Conservation (phyloP, 306 rosid species). For the Carpinus viminea region DNA sequence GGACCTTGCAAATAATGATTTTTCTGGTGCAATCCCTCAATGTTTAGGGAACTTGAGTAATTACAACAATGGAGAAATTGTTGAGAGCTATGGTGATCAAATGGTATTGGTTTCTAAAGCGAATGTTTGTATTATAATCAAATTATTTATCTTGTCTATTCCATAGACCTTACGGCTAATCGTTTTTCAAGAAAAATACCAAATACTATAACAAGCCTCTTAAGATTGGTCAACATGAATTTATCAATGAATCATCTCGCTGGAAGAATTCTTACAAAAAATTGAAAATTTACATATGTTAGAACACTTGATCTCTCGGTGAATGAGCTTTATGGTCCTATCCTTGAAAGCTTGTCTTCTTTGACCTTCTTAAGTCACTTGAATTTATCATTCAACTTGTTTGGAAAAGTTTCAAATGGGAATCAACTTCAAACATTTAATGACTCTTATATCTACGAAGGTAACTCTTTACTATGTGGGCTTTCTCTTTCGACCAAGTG, state of each 20-base stretch:
- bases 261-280: constrained; percentile 3
- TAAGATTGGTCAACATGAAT: background rate
- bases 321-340: constrained; percentile 11
- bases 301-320: constrained; percentile 22
- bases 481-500: too few species aligned
- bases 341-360: constrained; percentile 19
- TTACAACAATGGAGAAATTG: too few species aligned
- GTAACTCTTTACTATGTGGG: too few species aligned
- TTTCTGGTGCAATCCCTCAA: background rate
- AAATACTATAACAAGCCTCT: background rate
- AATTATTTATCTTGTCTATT: background rate
- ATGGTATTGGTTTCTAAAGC: background rate
- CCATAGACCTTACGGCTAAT: constrained; percentile 4
- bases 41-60: background rate
- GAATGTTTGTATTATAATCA: background rate
- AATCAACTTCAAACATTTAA: constrained; percentile 21
- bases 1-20: background rate
- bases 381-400: constrained; percentile 6
- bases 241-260: constrained; percentile 19
- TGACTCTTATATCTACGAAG: too few species aligned
- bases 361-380: constrained; percentile 19
- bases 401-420: constrained; percentile 7
- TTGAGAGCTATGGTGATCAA: background rate
- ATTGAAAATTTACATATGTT: background rate
- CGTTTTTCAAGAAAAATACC: constrained; percentile 19